Percentiles rank a stretch among this genome's conserved stretches.
Conservation (phyloP, 169 alveolate species). For the Plasmodium sp. region DNA sequence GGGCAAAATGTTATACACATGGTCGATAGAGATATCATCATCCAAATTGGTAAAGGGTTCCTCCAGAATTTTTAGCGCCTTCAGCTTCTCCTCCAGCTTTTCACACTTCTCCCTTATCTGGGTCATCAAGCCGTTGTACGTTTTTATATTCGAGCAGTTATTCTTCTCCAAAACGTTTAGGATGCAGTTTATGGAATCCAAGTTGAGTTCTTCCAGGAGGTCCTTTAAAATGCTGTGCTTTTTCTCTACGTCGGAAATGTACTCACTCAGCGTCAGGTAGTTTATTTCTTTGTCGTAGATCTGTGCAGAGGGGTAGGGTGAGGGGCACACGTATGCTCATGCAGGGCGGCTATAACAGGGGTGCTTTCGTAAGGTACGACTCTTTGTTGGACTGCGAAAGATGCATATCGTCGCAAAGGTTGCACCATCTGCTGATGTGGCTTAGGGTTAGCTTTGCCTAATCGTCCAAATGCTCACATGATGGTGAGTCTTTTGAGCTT, state of each 20-base stretch:
- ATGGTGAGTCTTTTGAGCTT: neutral
- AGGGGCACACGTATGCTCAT: neutral
- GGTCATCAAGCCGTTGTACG: conserved; percentile 7
- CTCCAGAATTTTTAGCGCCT: conserved; percentile 55
- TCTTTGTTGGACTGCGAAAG: neutral
- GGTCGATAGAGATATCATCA: conserved; percentile 15
- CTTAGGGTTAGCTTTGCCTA: neutral
- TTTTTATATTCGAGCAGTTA: conserved; percentile 53
- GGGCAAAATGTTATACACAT: conserved; percentile 60
- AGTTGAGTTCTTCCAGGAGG: conserved; percentile 45
- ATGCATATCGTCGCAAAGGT: neutral
- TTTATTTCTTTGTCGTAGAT: conserved; percentile 33
- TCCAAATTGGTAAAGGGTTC: conserved; percentile 64
- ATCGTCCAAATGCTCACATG: neutral
- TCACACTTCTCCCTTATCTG: conserved; percentile 48
- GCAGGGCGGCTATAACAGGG: neutral
- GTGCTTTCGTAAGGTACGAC: neutral
- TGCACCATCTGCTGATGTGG: neutral
- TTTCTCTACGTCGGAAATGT: conserved; percentile 53
- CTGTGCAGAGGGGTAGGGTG: neutral
- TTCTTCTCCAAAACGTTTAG: conserved; percentile 21
- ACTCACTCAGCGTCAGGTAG: conserved; percentile 57
- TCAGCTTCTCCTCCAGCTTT: conserved; percentile 43
- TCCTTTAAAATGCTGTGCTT: conserved; percentile 56
- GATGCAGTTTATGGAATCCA: conserved; percentile 27